phyloP scores from a whole-genome alignment of 805 yeast genomes.

The Cyberlindnera nakhonratchasimensis region DNA sequence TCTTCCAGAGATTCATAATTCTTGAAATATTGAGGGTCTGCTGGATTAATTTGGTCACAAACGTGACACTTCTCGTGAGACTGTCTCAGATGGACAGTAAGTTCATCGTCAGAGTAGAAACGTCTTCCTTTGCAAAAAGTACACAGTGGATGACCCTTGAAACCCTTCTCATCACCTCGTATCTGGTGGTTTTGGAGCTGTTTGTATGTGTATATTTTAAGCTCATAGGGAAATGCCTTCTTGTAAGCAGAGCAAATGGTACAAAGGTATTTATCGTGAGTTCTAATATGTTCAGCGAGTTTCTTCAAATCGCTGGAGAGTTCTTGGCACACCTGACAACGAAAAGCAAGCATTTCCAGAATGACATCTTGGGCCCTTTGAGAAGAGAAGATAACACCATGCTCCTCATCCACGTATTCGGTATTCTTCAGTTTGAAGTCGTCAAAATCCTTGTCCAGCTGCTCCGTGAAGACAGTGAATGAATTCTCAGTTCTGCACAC shows the following conservation, averaged over 20 bases:
- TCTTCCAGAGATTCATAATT: slow-evolving; percentile 69
- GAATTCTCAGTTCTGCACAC: slow-evolving; percentile 77
- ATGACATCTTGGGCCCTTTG: slow-evolving; percentile 45
- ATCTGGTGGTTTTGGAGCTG: slow-evolving; percentile 67
- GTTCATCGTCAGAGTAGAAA: slow-evolving; percentile 86
- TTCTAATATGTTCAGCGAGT: slow-evolving; percentile 61
- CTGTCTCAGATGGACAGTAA: slow-evolving; percentile 76
- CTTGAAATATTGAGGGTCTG: slow-evolving; percentile 68
- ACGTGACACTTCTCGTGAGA: slow-evolving; percentile 86
- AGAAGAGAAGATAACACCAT: slow-evolving; percentile 59
- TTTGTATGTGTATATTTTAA: slow-evolving; percentile 54
- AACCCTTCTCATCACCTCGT: slow-evolving; percentile 74
- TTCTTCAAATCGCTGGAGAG: slow-evolving; percentile 49
- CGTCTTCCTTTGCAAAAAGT: slow-evolving; percentile 69
- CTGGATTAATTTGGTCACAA: slow-evolving; percentile 67
- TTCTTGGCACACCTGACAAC: slow-evolving; percentile 44
- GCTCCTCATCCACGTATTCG: slow-evolving; percentile 38
- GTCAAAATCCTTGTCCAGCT: slow-evolving; percentile 34
- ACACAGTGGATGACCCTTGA: slow-evolving; percentile 87
- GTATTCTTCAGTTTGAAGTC: slow-evolving; percentile 35
- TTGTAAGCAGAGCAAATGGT: slow-evolving; percentile 74
- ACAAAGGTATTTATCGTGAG: slow-evolving; percentile 69
- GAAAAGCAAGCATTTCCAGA: slow-evolving; percentile 46
- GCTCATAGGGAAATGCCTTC: slow-evolving; percentile 72
- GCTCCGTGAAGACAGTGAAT: slow-evolving; percentile 54